A percentile compares a stretch with the other conserved stretches of the same genome.
These are phyloP conservation scores for Botrytis tulipae DNA, from an alignment of 2,329 filamentous ascomycete species.

Conservation along the genomic window DNA sequence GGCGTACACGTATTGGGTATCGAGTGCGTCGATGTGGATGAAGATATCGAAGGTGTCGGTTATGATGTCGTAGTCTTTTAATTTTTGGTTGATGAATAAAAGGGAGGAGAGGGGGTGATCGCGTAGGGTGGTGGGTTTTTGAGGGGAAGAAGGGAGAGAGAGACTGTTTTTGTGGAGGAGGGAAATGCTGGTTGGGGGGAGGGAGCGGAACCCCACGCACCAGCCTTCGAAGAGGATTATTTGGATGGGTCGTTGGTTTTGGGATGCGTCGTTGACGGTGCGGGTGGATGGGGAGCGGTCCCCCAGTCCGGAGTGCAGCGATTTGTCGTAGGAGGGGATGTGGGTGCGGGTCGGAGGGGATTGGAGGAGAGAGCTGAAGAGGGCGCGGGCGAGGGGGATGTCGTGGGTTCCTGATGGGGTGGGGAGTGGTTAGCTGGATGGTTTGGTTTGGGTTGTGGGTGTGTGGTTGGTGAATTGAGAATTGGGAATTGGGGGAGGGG, in stretches of 20 bases:
- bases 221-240: conserved; percentile 71
- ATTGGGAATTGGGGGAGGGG: no score
- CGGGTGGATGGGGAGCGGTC: conserved; percentile 58
- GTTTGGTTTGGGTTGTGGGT: neutral
- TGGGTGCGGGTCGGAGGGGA: conserved; percentile 42
- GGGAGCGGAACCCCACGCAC: conserved; percentile 66
- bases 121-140: conserved; percentile 33
- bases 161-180: conserved; percentile 41
- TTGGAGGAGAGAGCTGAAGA: conserved; percentile 53
- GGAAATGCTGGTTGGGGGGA: conserved; percentile 47
- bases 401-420: conserved; percentile 61
- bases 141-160: conserved; percentile 34
- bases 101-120: conserved; percentile 56
- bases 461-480: no score
- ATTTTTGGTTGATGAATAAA: conserved; percentile 55
- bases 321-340: conserved; percentile 68
- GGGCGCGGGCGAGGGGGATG: conserved; percentile 50
- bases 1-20: conserved; percentile 61
- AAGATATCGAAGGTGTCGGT: conserved; percentile 60
- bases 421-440: conserved; percentile 42
- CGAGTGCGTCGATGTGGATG: conserved; percentile 62
- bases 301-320: conserved; percentile 59
- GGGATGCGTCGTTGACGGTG: conserved; percentile 40
- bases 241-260: conserved; percentile 31
- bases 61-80: conserved; percentile 58